A percentile compares a stretch with the other conserved stretches of the same genome.
These are phyloP conservation scores for Penicillium desertorum DNA, from an alignment of 495 filamentous ascomycete species.

Conservation along the genomic window DNA sequence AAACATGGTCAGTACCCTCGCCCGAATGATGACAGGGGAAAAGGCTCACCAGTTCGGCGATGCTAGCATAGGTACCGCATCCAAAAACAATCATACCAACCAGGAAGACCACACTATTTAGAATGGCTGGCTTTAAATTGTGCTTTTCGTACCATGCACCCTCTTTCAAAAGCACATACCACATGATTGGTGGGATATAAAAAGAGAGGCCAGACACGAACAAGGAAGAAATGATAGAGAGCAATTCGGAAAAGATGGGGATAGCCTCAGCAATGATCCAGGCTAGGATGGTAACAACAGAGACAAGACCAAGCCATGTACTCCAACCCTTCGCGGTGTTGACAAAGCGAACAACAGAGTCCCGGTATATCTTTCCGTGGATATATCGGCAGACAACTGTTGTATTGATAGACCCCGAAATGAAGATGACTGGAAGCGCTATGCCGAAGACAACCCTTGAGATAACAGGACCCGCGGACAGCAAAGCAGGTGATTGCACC, in stretches of 20 bases:
- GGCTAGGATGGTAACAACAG: slow-evolving; percentile 54
- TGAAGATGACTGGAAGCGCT: slow-evolving; percentile 69
- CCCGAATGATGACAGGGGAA: not conserved
- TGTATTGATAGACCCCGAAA: slow-evolving; percentile 61
- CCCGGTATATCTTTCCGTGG: slow-evolving; percentile 54
- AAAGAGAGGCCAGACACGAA: slow-evolving; percentile 67
- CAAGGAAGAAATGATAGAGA: slow-evolving; percentile 56
- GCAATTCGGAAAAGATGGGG: slow-evolving; percentile 62
- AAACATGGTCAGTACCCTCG: not conserved
- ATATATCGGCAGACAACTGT: slow-evolving; percentile 59
- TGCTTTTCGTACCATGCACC: slow-evolving; percentile 32
- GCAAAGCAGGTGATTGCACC: slow-evolving; percentile 64
- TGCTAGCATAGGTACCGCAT: slow-evolving; percentile 52
- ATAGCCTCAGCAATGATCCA: slow-evolving; percentile 67
- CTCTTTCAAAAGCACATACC: slow-evolving; percentile 53
- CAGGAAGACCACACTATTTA: slow-evolving; percentile 12
- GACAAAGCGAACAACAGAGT: slow-evolving; percentile 53
- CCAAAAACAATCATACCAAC: slow-evolving; percentile 49
- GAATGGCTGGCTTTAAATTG: slow-evolving; percentile 13
- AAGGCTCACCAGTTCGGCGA: slow-evolving; percentile 29
- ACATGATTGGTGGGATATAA: slow-evolving; percentile 61
- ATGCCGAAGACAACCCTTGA: slow-evolving; percentile 69
- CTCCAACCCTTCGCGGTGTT: slow-evolving; percentile 55
- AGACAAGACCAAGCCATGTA: slow-evolving; percentile 55
- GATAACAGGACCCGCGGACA: slow-evolving; percentile 55